Evolutionary conservation across 2,329 filamentous ascomycete species (phyloP), one percentile per base, ranked within the genome.

Genomic region (Lecanicillium sp.): DNA sequence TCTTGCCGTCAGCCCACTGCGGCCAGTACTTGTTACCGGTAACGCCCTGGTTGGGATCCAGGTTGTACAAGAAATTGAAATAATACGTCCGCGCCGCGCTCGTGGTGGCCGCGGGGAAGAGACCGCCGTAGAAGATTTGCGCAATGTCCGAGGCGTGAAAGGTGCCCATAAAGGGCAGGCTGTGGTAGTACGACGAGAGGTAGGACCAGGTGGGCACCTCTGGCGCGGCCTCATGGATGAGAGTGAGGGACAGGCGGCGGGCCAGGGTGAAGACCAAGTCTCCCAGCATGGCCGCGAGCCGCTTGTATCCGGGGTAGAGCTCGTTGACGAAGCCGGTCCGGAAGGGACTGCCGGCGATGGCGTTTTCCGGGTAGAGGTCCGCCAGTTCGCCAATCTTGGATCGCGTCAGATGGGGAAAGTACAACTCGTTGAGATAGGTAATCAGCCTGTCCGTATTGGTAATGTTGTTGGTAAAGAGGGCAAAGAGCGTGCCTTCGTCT

Each of bases 401-500:
- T 2, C 54, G 58, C 2, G 69, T 67, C 3, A 82, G 74, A 18
- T 64, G 55, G 27, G 68, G 57, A 65, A 87, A 88, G 64, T 76
- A 83, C 36, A 75, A 46, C 1, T 59, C 53, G 2, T 60, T 50
- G 17, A 37, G 13, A 10, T 37, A 92, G 59, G 51, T 90, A 90
- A 14, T 70, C 61, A 27, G 77, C 68, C 0, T 89, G 48, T 5
- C 77, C 59, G 2, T 61, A 60, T 0, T 69, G 76, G 1, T 84
- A 36, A 89, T 62, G 54, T 88, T 86, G 25, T 54, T 46, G 85
- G 81, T 14, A 56, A 81, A 80, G 27, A 89, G 65, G 5, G 79
- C 67, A 54, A 89, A 87, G 2, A 89, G 58, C 0, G 84, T 87
- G 14, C 84, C 84, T 58, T 90, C 84, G 52, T 90, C 85, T 63